phyloP scores from a whole-genome alignment of 331 rosid species.

The Quercus tomentella region DNA sequence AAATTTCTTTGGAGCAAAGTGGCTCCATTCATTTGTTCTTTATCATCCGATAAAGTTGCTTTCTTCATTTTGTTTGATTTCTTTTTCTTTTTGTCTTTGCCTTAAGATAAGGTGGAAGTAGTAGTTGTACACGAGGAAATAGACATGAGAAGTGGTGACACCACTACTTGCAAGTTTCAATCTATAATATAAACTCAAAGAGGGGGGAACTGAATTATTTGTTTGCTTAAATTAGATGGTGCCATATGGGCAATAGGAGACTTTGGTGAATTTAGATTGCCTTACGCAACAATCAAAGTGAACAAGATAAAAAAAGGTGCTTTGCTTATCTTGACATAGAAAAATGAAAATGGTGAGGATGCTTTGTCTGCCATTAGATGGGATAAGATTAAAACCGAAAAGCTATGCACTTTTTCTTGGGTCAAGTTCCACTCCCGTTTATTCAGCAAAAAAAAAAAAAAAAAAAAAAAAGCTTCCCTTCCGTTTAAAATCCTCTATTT shows the following conservation, averaged over 20 bases:
- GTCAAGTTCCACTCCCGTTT: too few relatives aligned
- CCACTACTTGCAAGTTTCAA: neutral
- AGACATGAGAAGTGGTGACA: neutral
- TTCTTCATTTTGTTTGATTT: neutral
- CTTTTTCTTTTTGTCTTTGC: too few relatives aligned
- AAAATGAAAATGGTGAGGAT: neutral
- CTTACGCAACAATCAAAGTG: neutral
- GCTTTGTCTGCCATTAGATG: neutral
- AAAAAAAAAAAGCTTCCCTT: too few relatives aligned
- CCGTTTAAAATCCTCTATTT: too few relatives aligned
- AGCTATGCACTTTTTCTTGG: neutral
- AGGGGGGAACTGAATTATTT: too few relatives aligned
- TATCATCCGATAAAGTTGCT: neutral
- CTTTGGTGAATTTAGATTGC: neutral
- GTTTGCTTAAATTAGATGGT: too few relatives aligned
- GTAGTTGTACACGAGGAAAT: neutral
- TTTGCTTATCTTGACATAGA: neutral
- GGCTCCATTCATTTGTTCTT: neutral
- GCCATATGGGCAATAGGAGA: neutral
- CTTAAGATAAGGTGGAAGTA: neutral
- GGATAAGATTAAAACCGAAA: neutral
- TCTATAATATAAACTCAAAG: accelerated
- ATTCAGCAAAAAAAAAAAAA: too few relatives aligned
- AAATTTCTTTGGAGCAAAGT: neutral
- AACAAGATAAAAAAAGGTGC: neutral